Conservation (phyloP, 768 basidiomycete species). For the Tephrocybe sp. region DNA sequence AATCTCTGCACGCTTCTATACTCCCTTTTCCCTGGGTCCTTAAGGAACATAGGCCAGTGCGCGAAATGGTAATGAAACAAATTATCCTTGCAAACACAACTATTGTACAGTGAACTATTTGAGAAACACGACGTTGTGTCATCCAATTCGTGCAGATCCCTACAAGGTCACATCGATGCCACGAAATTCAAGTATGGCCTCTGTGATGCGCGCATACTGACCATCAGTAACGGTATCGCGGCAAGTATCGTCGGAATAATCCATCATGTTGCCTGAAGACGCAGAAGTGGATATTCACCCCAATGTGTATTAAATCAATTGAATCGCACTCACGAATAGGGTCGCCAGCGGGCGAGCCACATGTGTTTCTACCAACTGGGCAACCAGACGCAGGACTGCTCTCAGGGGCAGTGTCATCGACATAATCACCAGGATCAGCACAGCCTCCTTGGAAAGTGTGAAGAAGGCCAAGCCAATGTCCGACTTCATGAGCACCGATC, state of each 20-base stretch:
- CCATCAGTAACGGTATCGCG: not conserved
- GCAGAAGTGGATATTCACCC: too few species aligned
- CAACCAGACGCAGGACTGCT: slow-evolving; percentile 30
- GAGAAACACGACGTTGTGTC: too few species aligned
- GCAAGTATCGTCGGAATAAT: slow-evolving; percentile 5
- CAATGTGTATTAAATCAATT: not conserved
- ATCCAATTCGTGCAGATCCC: too few species aligned
- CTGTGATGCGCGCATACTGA: not conserved
- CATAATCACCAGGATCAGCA: slow-evolving; percentile 17
- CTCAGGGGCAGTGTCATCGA: slow-evolving; percentile 36
- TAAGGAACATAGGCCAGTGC: too few species aligned
- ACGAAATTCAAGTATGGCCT: not conserved
- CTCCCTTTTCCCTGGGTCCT: too few species aligned
- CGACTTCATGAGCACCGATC: slow-evolving; percentile 36
- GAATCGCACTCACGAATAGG: slow-evolving; percentile 25
- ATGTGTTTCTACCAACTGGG: slow-evolving; percentile 29
- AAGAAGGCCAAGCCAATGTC: slow-evolving; percentile 37
- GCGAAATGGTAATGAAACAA: too few species aligned
- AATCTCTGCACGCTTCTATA: too few species aligned
- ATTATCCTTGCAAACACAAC: too few species aligned
- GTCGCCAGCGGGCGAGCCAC: slow-evolving; percentile 31
- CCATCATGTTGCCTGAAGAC: slow-evolving; percentile 7
- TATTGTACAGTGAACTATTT: too few species aligned
- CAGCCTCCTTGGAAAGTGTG: slow-evolving; percentile 37
- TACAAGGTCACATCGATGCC: slow-evolving; percentile 1